phyloP scores from a whole-genome alignment of 225 moss, liverwort and hornwort genomes.

The Takakia lepidozioides region DNA sequence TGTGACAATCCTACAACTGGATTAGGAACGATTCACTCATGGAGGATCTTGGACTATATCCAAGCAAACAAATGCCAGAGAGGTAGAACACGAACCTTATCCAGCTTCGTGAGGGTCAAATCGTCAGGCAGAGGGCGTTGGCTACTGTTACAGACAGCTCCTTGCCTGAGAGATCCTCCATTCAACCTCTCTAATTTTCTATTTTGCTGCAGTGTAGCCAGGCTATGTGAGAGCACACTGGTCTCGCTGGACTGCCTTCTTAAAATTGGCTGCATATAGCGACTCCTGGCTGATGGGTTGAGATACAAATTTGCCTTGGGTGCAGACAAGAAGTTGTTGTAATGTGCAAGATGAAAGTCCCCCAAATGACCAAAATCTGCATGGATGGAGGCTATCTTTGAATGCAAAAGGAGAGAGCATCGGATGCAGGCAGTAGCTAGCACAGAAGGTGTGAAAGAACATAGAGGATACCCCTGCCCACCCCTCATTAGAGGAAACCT shows the following conservation, averaged over 20 bases:
- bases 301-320: constrained; percentile 7
- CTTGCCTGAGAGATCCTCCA: constrained; percentile 15
- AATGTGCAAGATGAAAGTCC: constrained; percentile 2
- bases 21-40: too few species aligned
- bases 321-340: constrained; percentile 3
- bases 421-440: constrained; percentile 7
- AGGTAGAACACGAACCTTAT: background rate
- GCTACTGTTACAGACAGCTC: constrained; percentile 17
- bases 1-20: too few species aligned
- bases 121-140: constrained; percentile 30
- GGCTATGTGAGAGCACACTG: constrained; percentile 6
- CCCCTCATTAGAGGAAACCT: constrained; percentile 28
- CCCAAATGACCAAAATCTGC: constrained; percentile 2
- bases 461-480: constrained; percentile 23
- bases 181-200: constrained; percentile 7
- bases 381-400: constrained; percentile 7
- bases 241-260: constrained; percentile 8
- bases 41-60: too few species aligned
- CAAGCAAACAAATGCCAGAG: background rate
- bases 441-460: constrained; percentile 8
- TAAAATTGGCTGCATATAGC: too few species aligned
- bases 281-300: too few species aligned
- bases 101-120: constrained; percentile 14
- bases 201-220: constrained; percentile 10
- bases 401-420: constrained; percentile 2